Conservation (phyloP, 2,329 filamentous ascomycete genomes). For the Ascosphaera apis region DNA sequence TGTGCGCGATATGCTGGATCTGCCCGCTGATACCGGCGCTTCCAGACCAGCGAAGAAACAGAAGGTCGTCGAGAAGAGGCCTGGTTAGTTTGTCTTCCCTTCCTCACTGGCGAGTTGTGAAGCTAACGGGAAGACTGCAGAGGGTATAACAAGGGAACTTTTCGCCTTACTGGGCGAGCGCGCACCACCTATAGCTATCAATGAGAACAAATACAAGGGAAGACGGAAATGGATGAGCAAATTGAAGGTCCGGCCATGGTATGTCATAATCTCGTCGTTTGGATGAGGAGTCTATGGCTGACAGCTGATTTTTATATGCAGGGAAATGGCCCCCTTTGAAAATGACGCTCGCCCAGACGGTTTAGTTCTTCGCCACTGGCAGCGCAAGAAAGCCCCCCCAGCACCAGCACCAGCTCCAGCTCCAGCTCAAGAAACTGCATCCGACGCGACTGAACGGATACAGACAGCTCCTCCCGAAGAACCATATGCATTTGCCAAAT, state of each 20-base stretch:
- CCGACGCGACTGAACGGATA: constrained; percentile 11
- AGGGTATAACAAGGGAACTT: constrained; percentile 28
- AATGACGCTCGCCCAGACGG: constrained; percentile 56
- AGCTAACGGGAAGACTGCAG: constrained; percentile 8
- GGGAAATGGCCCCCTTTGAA: constrained; percentile 47
- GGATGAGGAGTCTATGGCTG: constrained; percentile 12
- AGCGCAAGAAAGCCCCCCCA: constrained; percentile 33
- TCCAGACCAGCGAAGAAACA: constrained; percentile 49
- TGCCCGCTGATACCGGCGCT: constrained; percentile 36
- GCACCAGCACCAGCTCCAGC: constrained; percentile 19
- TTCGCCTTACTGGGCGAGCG: constrained; percentile 27
- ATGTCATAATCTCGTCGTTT: constrained; percentile 27
- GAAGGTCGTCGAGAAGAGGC: constrained; percentile 37
- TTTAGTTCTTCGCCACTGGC: constrained; percentile 60
- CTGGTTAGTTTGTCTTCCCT: constrained; percentile 19
- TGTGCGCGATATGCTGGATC: constrained; percentile 69
- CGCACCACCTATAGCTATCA: constrained; percentile 28
- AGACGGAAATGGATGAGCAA: constrained; percentile 25
- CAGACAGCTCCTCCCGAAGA: constrained; percentile 16
- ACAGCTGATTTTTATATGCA: constrained; percentile 30
- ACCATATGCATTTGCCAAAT: constrained; percentile 52
- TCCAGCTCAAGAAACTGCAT: constrained; percentile 16
- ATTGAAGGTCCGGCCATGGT: constrained; percentile 21
- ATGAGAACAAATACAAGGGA: constrained; percentile 29
- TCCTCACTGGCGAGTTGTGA: background rate